These are phyloP conservation scores for Talaromyces sp. DNA, from an alignment of 2,329 filamentous ascomycete species.

Conservation along the genomic window DNA sequence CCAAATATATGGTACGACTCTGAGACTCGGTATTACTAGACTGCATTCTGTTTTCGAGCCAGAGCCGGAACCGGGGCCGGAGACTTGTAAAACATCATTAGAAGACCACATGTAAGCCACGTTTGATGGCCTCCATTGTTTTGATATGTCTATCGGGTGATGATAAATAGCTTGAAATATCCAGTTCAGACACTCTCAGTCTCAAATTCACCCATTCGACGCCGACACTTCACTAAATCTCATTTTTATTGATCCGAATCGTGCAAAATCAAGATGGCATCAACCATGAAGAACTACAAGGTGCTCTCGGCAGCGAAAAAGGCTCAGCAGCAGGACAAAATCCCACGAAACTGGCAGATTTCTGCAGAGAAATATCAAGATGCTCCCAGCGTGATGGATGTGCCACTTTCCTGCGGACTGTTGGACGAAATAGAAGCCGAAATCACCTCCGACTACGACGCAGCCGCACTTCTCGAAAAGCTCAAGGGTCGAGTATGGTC, in stretches of 20 bases:
- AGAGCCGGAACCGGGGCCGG: background rate
- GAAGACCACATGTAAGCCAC: background rate
- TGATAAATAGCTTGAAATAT: background rate
- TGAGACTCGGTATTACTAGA: background rate
- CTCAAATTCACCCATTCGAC: background rate
- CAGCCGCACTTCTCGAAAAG: constrained; percentile 9
- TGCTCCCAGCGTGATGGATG: constrained; percentile 9
- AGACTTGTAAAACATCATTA: background rate
- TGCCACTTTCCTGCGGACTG: constrained; percentile 15
- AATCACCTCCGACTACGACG: constrained; percentile 14
- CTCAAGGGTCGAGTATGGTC: background rate
- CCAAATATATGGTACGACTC: background rate
- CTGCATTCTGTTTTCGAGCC: background rate
- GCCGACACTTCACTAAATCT: background rate
- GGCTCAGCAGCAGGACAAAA: constrained; percentile 1
- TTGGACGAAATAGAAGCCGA: constrained; percentile 9
- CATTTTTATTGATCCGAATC: background rate
- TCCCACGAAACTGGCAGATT: constrained; percentile 4
- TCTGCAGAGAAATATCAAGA: background rate
- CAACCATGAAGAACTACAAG: background rate
- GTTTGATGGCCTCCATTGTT: background rate
- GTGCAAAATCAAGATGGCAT: background rate
- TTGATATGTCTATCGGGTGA: background rate
- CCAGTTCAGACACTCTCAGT: background rate
- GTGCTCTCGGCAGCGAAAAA: constrained; percentile 5